These are phyloP conservation scores for Hordeum pubiflorum DNA, from an alignment of 202 grass and related monocot genomes.

Conservation along the genomic window DNA sequence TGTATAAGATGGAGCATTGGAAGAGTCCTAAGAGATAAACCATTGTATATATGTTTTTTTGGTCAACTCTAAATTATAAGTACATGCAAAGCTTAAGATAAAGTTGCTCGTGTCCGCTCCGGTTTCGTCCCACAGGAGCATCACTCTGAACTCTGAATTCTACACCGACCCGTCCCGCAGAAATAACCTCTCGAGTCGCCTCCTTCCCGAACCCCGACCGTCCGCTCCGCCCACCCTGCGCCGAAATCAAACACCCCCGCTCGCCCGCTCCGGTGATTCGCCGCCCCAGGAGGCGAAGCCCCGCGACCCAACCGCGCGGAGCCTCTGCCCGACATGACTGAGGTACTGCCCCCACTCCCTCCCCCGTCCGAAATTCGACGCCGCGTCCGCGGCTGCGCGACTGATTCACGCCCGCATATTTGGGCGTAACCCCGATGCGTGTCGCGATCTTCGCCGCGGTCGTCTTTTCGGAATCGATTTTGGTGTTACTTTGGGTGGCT, in stretches of 20 bases:
- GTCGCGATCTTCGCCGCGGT: background rate
- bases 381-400: background rate
- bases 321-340: constrained; percentile 32
- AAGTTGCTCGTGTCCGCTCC: no score
- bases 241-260: background rate
- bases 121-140: no score
- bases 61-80: no score
- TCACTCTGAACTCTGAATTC: background rate
- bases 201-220: background rate
- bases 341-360: constrained; percentile 15
- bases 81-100: no score
- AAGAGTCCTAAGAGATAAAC: no score
- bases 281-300: background rate
- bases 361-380: background rate
- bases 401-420: background rate
- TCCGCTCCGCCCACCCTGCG: background rate
- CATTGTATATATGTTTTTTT: no score
- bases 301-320: background rate
- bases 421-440: background rate
- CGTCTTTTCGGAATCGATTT: background rate
- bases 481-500: background rate
- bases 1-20: no score
- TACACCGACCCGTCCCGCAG: background rate
- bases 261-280: constrained; percentile 18
- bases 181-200: background rate